Percentiles rank a stretch among this genome's conserved stretches.
phyloP scores from a whole-genome alignment of 148 eudicot genomes.

The Silene uniflora region DNA sequence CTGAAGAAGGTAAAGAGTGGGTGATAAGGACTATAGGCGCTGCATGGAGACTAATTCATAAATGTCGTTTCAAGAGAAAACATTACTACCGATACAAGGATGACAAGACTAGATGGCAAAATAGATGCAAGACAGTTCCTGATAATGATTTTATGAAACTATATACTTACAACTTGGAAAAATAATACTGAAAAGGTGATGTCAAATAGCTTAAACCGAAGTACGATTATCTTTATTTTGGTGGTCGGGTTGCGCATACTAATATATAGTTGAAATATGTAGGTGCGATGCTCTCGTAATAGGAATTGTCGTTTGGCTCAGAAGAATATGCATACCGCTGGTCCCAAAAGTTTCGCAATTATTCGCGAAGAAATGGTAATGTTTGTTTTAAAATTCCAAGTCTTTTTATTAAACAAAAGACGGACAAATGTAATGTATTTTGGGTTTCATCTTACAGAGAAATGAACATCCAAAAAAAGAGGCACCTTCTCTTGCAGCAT shows the following conservation, averaged over 20 bases:
- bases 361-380: conserved; percentile 11
- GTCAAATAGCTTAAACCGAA: too few species aligned
- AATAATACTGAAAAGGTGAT: too few species aligned
- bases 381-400: background rate
- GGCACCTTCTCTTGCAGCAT: background rate
- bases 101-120: too few species aligned
- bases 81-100: too few species aligned
- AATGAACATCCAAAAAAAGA: conserved; percentile 15
- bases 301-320: background rate
- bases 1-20: too few species aligned
- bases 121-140: too few species aligned
- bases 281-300: background rate
- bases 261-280: background rate
- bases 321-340: background rate
- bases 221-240: too few species aligned
- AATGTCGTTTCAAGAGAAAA: too few species aligned
- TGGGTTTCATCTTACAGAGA: background rate
- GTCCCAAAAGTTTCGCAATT: background rate
- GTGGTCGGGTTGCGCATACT: background rate
- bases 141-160: too few species aligned
- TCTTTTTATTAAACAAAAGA: background rate
- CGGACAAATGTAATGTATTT: background rate
- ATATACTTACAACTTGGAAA: too few species aligned
- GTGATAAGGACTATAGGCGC: too few species aligned
- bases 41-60: too few species aligned